These are phyloP conservation scores for Acanthamoeba castellanii DNA, from an alignment of 208 protist species.

Conservation along the genomic window DNA sequence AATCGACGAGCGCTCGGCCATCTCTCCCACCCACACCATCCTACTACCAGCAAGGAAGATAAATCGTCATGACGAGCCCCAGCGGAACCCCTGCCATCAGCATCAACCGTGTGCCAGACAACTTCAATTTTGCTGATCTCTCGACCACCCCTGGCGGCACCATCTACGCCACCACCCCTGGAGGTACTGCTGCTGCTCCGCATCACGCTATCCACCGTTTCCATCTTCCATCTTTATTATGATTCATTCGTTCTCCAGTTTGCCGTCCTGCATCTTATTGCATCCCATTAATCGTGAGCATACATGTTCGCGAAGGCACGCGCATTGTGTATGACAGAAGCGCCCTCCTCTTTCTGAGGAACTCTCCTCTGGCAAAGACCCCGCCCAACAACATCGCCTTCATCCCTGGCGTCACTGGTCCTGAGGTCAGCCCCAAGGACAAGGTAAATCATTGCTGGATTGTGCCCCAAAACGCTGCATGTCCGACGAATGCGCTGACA, in stretches of 20 bases:
- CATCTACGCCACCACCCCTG: conserved; percentile 76
- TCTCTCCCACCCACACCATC: neutral
- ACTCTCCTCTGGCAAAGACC: conserved; percentile 71
- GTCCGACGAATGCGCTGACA: neutral
- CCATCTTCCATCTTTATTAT: neutral
- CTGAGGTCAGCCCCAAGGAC: conserved; percentile 42
- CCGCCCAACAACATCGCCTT: conserved; percentile 75
- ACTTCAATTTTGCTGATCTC: conserved; percentile 73
- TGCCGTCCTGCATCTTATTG: conserved; percentile 1
- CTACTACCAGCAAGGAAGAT: neutral
- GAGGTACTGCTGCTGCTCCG: conserved; percentile 9
- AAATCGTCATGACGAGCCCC: conserved; percentile 25
- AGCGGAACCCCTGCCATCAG: conserved; percentile 73
- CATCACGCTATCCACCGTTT: no score
- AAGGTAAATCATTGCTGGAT: neutral
- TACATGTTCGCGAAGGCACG: conserved; percentile 19
- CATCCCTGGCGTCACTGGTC: conserved; percentile 74
- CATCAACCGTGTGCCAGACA: conserved; percentile 60
- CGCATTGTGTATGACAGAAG: conserved; percentile 74
- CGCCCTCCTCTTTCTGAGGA: conserved; percentile 66
- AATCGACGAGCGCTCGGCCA: conserved; percentile 29
- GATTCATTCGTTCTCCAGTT: neutral
- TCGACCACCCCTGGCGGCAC: conserved; percentile 74
- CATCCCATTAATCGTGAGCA: neutral
- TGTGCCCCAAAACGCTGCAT: neutral